Evolutionary conservation across 805 yeast genomes (phyloP).

Genomic region (Wickerhamiella allomyrinae): DNA sequence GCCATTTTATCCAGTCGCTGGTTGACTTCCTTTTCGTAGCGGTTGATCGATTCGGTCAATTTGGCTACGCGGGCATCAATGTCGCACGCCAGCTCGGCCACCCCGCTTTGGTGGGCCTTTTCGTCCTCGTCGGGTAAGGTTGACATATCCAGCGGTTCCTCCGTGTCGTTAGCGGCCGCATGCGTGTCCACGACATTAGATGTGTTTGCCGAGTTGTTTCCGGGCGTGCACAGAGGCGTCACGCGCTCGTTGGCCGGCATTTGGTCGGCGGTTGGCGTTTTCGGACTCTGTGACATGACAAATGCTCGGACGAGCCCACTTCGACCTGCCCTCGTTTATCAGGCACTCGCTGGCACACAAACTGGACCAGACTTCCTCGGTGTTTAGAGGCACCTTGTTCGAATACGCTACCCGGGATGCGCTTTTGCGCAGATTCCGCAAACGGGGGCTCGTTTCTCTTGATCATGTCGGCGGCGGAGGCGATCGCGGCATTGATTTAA

Average conservation of each 20-base stretch:
- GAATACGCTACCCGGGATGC: constrained; percentile 7
- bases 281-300: constrained; percentile 1
- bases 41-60: constrained; percentile 10
- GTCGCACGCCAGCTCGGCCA: constrained; percentile 13
- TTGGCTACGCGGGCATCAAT: constrained; percentile 10
- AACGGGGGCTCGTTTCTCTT: constrained; percentile 3
- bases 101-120: constrained; percentile 4
- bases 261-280: not conserved
- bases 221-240: not conserved
- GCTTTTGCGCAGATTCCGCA: not conserved
- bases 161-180: not conserved
- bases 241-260: not conserved
- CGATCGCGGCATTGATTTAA: constrained; percentile 9
- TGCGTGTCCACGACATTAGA: not conserved
- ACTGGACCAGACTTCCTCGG: constrained; percentile 4
- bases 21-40: constrained; percentile 13
- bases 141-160: not conserved
- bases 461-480: constrained; percentile 6
- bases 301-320: not conserved
- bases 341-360: not conserved
- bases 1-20: constrained; percentile 11
- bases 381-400: constrained; percentile 9
- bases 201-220: not conserved
- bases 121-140: not conserved
- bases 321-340: not conserved